Conservation (phyloP, 2,329 filamentous ascomycete genomes). For the Chrysosporium keratinophilum region DNA sequence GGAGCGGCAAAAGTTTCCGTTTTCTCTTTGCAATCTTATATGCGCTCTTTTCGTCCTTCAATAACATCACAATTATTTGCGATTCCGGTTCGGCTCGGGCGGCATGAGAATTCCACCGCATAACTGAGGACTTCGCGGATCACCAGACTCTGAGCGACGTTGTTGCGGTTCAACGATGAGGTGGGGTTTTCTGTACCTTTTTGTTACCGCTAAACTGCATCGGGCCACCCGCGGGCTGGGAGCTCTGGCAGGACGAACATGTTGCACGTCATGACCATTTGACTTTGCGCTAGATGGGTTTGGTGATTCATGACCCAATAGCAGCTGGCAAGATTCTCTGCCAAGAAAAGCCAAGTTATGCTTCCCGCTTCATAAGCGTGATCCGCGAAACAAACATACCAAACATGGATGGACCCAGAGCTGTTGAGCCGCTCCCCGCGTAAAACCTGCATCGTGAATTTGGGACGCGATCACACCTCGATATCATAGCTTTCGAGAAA, state of each 20-base stretch:
- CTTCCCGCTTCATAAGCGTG: neutral
- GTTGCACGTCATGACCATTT: neutral
- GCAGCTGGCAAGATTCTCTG: neutral
- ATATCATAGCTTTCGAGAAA: neutral
- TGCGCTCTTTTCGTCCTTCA: too few relatives aligned
- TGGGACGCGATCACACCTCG: neutral
- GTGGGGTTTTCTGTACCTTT: neutral
- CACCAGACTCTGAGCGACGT: neutral
- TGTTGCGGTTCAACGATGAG: neutral
- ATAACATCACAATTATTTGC: too few relatives aligned
- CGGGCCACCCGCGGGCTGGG: neutral
- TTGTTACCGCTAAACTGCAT: neutral
- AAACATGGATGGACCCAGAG: neutral
- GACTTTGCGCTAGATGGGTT: neutral
- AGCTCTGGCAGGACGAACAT: neutral
- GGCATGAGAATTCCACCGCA: neutral
- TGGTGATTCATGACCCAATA: neutral
- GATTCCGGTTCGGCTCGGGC: slow-evolving; percentile 3
- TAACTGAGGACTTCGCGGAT: neutral
- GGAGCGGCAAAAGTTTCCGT: too few relatives aligned
- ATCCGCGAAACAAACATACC: neutral
- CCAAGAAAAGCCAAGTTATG: slow-evolving; percentile 5
- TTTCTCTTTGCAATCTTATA: too few relatives aligned
- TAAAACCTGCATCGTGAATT: neutral
- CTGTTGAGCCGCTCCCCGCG: too few relatives aligned